Percentiles rank a stretch among this genome's conserved stretches.
These are phyloP conservation scores for Petunia axillaris DNA, from an alignment of 257 asterid genomes.

Conservation along the genomic window DNA sequence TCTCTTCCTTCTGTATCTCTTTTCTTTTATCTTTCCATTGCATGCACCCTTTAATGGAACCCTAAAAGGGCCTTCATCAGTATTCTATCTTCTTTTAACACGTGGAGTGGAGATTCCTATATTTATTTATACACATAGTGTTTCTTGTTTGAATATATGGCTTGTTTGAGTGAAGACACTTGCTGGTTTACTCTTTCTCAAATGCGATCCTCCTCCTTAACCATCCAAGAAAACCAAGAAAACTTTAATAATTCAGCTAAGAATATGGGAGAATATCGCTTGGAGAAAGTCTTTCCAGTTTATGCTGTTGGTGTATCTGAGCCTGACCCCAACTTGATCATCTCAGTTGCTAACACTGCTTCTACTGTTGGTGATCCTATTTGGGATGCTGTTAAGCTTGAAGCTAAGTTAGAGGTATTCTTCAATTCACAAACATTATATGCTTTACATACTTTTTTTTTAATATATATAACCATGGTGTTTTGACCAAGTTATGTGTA, in stretches of 20 bases:
- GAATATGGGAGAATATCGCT: constrained; percentile 16
- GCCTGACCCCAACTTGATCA: constrained; percentile 48
- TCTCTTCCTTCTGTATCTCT: background rate
- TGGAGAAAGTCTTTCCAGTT: constrained; percentile 51
- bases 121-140: too few relatives aligned
- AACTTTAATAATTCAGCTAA: constrained; percentile 18
- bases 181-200: constrained; percentile 31
- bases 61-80: background rate
- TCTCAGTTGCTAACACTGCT: constrained; percentile 42
- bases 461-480: background rate
- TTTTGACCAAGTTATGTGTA: constrained; percentile 10
- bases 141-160: constrained; percentile 27
- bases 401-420: constrained; percentile 48
- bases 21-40: background rate
- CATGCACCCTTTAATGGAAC: constrained; percentile 28
- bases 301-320: constrained; percentile 49
- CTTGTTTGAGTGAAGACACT: constrained; percentile 37
- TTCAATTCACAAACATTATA: background rate
- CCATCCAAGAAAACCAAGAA: constrained; percentile 20
- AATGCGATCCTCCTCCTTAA: constrained; percentile 27
- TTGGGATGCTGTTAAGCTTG: constrained; percentile 47
- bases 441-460: background rate
- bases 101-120: background rate
- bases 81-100: background rate
- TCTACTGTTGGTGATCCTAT: constrained; percentile 50